Conservation (phyloP, 805 yeast species). For the Wickerhamiella australiensis region DNA sequence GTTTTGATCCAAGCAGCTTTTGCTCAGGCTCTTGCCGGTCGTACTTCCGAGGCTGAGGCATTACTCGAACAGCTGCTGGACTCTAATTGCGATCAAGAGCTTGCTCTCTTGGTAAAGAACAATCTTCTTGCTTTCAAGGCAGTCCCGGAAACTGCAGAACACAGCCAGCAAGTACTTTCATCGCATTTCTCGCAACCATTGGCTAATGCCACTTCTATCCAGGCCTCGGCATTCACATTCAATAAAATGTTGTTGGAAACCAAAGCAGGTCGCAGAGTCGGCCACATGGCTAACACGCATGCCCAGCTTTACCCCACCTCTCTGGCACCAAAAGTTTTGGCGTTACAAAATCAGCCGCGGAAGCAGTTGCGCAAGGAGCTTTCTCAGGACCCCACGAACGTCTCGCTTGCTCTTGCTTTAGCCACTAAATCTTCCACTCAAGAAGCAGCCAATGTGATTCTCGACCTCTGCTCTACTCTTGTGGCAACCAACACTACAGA, state of each 20-base stretch:
- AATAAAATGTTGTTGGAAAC: constrained; percentile 34
- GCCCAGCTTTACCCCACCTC: constrained; percentile 15
- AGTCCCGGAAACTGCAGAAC: constrained; percentile 10
- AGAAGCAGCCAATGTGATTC: not conserved
- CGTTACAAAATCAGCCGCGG: not conserved
- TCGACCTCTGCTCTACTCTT: constrained; percentile 21
- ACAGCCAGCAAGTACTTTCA: constrained; percentile 15
- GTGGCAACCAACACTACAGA: constrained; percentile 15
- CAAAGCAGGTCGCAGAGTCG: constrained; percentile 26
- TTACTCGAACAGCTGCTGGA: constrained; percentile 32
- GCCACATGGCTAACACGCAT: constrained; percentile 18
- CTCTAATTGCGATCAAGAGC: constrained; percentile 31
- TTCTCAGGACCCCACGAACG: constrained; percentile 20
- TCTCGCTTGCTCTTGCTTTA: constrained; percentile 23
- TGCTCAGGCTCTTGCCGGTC: constrained; percentile 34
- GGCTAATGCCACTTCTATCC: constrained; percentile 23
- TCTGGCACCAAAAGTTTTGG: constrained; percentile 17
- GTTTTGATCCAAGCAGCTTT: constrained; percentile 51
- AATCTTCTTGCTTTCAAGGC: constrained; percentile 26
- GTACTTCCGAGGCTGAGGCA: constrained; percentile 29
- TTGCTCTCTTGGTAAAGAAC: constrained; percentile 35
- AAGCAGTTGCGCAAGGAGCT: constrained; percentile 3
- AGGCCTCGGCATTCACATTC: constrained; percentile 28
- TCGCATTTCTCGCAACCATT: constrained; percentile 12
- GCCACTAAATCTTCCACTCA: constrained; percentile 18